Evolutionary conservation across 164 flowering plant genomes (phyloP).

Genomic region (Taxillus chinensis): DNA sequence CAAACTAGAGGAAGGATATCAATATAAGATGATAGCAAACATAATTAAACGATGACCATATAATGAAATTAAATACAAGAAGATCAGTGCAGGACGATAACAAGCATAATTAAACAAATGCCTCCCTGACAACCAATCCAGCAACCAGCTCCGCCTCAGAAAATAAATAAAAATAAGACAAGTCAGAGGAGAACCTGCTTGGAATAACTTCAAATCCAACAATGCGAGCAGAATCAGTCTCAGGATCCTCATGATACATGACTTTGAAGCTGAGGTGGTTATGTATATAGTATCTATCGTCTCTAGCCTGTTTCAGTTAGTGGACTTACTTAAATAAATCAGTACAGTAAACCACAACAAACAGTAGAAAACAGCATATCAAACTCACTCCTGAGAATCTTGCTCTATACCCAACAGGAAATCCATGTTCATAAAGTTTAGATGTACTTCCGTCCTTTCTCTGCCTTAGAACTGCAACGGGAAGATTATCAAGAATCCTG

Average conservation of each 20-base stretch:
- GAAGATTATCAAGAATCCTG: constrained; percentile 81
- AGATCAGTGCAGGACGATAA: too few relatives aligned
- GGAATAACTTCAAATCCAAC: constrained; percentile 66
- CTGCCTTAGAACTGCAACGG: constrained; percentile 77
- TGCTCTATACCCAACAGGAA: constrained; percentile 69
- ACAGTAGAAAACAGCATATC: background rate
- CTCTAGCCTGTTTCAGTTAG: constrained; percentile 33
- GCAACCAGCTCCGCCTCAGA: too few relatives aligned
- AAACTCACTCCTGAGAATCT: constrained; percentile 38
- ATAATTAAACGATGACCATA: too few relatives aligned
- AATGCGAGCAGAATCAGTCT: constrained; percentile 48
- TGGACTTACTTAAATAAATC: background rate
- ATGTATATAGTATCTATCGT: constrained; percentile 43
- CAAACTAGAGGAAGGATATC: too few relatives aligned
- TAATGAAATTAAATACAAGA: too few relatives aligned
- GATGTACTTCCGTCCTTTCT: constrained; percentile 66
- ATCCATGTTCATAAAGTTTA: constrained; percentile 79
- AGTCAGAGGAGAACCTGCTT: constrained; percentile 22
- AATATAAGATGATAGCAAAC: too few relatives aligned
- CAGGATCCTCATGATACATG: constrained; percentile 49
- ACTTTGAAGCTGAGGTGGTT: constrained; percentile 60
- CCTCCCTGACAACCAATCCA: too few relatives aligned
- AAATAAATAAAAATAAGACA: too few relatives aligned
- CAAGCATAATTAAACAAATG: too few relatives aligned
- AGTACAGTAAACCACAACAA: background rate